A percentile compares a stretch with the other conserved stretches of the same genome.
Evolutionary conservation across 192 early-diverging fungal genomes (phyloP).

Genomic region (Linnemannia zychae): DNA sequence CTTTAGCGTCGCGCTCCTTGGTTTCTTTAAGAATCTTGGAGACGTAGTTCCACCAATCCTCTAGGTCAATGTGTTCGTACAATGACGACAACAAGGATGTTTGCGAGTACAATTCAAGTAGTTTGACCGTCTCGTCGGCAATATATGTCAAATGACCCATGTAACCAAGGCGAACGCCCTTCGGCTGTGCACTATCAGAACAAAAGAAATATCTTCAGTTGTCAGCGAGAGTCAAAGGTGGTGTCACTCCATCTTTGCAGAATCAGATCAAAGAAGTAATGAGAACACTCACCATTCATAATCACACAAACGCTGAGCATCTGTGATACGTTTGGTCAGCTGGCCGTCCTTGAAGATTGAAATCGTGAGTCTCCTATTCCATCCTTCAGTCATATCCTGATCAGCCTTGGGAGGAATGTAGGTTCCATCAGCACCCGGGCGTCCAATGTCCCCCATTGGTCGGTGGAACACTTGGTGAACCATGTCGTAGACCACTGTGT

Average conservation of each 20-base stretch:
- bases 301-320: constrained; percentile 89
- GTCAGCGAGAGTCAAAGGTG: no score
- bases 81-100: constrained; percentile 37
- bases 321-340: constrained; percentile 86
- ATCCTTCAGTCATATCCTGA: constrained; percentile 45
- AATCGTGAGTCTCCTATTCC: constrained; percentile 56
- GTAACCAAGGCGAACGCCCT: constrained; percentile 93
- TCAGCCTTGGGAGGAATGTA: constrained; percentile 48
- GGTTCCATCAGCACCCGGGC: constrained; percentile 36
- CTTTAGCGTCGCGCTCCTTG: constrained; percentile 58
- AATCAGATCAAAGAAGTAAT: background rate
- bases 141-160: constrained; percentile 99
- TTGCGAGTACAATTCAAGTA: constrained; percentile 78
- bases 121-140: constrained; percentile 93
- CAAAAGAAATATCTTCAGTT: background rate
- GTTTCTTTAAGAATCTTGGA: constrained; percentile 61
- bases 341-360: constrained; percentile 89
- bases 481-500: constrained; percentile 98
- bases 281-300: constrained; percentile 74
- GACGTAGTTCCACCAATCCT: constrained; percentile 68
- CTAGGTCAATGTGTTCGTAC: constrained; percentile 63
- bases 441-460: constrained; percentile 73
- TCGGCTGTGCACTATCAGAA: constrained; percentile 75
- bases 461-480: constrained; percentile 98
- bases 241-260: background rate